A percentile compares a stretch with the other conserved stretches of the same genome.
Evolutionary conservation across 2,329 filamentous ascomycete species (phyloP).

Genomic region (Chaetomium olivaceum): DNA sequence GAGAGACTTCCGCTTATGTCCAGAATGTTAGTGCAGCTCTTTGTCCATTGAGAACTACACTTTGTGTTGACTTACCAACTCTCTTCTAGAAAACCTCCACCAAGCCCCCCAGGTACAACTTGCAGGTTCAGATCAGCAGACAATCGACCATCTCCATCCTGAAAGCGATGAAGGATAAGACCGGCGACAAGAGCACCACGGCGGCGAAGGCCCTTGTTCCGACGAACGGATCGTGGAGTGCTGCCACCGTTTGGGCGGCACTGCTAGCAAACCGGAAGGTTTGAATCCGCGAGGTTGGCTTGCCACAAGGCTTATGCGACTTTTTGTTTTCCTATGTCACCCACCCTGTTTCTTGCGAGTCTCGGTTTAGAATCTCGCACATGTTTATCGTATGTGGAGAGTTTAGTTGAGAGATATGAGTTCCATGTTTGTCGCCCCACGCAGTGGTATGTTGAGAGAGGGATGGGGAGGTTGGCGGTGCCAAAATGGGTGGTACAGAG

Average conservation of each 20-base stretch:
- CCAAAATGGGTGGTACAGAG: too few species aligned
- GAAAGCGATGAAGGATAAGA: conserved; percentile 1
- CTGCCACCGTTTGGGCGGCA: not conserved
- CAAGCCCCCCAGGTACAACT: conserved; percentile 2
- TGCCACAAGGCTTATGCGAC: not conserved
- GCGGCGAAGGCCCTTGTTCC: conserved; percentile 9
- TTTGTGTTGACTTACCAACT: conserved; percentile 3
- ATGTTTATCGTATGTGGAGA: too few species aligned
- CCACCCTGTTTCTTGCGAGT: not conserved
- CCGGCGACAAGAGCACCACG: not conserved
- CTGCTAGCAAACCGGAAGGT: not conserved
- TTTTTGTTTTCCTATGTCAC: not conserved
- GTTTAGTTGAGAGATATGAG: too few species aligned
- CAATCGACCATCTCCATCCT: not conserved
- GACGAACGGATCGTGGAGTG: conserved; percentile 1
- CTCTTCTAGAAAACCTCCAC: conserved; percentile 5
- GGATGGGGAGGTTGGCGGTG: too few species aligned
- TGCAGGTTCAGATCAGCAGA: conserved; percentile 5
- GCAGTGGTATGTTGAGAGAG: too few species aligned
- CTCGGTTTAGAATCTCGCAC: not conserved
- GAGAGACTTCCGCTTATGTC: not conserved
- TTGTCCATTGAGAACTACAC: not conserved
- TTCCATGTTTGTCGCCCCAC: too few species aligned
- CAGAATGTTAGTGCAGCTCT: conserved; percentile 7
- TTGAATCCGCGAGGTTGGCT: not conserved